Evolutionary conservation across 805 yeast species (phyloP), one percentile per base, ranked within the genome.

Genomic region (Starmerella cellae): DNA sequence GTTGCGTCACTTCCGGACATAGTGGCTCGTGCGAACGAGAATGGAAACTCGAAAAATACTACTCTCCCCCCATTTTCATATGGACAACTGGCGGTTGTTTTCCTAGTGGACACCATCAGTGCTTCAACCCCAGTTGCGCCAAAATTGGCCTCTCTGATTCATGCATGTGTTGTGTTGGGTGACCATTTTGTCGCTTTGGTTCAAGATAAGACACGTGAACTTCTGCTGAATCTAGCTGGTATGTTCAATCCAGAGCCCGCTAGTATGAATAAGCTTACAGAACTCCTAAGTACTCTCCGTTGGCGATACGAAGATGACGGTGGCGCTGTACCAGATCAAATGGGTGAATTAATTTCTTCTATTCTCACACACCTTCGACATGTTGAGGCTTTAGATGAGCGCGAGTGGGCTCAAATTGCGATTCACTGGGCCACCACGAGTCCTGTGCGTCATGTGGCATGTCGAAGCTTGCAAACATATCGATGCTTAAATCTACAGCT

Each of bases 381-480:
- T 20, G 47, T 44, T 2, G 55, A 45, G 4, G 33, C 82, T 5
- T 28, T 49, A 14, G 47, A 50, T 19, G 32, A 28, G 1, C 35
- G 45, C 4, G 47, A 79, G 39, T 91, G 98, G 98, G 79, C 94
- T 39, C 65, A 78, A 27, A 75, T 73, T 3, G 79, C 97, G 0
- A 66, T 93, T 28, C 69, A 71, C 23, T 91, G 98, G 98, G 96
- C 98, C 0, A 91, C 98, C 0, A 79, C 95, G 1, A 91, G 97
- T 64, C 93, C 96, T 2, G 97, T 88, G 2, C 71, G 96, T 55
- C 99, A 93, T 58, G 74, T 91, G 51, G 98, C 99, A 0, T 91
- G 98, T 51, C 71, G 98, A 21, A 87, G 97, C 0, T 88, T 93
- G 61, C 98, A 91, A 58, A 70, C 87, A 0, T 91, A 87, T 63